Evolutionary conservation across 306 rosid species (phyloP), one percentile per base, ranked within the genome.

Genomic region (Senna siamea): DNA sequence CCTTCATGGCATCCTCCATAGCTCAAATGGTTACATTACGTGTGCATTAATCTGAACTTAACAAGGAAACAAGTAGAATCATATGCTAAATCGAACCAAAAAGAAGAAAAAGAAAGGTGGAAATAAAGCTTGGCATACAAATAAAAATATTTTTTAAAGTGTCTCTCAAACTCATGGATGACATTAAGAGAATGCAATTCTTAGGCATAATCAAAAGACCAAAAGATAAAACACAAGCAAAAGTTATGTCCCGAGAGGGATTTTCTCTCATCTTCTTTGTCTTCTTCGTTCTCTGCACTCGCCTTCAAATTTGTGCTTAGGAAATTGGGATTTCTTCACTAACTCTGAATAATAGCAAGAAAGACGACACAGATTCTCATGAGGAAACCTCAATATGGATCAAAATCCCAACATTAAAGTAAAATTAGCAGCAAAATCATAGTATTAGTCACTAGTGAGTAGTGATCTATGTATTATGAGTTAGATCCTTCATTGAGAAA

Each of bases 101-200:
- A 62, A 60, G 32, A 43, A 66, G 46, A 37, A 35, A 61, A 38
- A 43, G 44, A 48, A 15, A 5, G 54, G 40, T 61, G 58, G 41
- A 78, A 44, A 15, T 1, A 20, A 72, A 64, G 72, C 52, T 74
- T 74, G 41, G 47, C 70, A 66, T 47, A 22, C 52, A 48, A 70
- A 67, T 50, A 59, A 37, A 67, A 43, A 37, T 38, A 7, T 71
- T 70, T 44, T 61, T 15, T 37, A 43, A 66, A 18, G 60, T 76
- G 76, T 50, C 63, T 79, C 74, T 50, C 52, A 59, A 83, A 83
- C 71, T 80, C 70, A 69, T 6, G 87, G 87, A 79, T 80, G 17
- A 37, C n/a, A 77, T 73, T 76, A 79, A 72, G 37, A 62, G 84
- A 83, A 83, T 76, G 76, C 70, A 76, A 83, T 83, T 83, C 82